phyloP scores from a whole-genome alignment of 2,329 filamentous ascomycete genomes.

The Fusarium phyllophilum region DNA sequence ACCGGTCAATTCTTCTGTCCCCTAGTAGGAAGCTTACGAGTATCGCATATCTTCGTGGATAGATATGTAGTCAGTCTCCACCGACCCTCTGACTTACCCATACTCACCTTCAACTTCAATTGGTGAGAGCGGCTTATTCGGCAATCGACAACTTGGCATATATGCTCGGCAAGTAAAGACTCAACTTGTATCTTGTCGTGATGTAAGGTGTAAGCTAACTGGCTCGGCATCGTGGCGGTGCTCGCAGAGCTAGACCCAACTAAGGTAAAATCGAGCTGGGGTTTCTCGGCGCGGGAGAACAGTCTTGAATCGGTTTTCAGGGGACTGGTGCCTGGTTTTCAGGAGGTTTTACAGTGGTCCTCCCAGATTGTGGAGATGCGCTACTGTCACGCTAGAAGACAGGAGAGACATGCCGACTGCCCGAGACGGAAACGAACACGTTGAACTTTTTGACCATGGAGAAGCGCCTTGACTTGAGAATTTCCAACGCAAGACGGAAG shows the following conservation, averaged over 20 bases:
- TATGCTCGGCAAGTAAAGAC: conserved; percentile 11
- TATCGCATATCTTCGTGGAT: conserved; percentile 14
- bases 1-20: too few species aligned
- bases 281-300: not conserved
- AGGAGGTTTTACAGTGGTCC: conserved; percentile 10
- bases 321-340: conserved; percentile 12
- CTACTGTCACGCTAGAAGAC: conserved; percentile 23
- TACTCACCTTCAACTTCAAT: conserved; percentile 18
- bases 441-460: conserved; percentile 41
- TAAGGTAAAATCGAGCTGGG: conserved; percentile 1
- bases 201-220: conserved; percentile 31
- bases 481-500: conserved; percentile 5
- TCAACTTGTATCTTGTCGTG: conserved; percentile 15
- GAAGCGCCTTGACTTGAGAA: not conserved
- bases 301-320: conserved; percentile 23
- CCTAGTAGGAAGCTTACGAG: conserved; percentile 24
- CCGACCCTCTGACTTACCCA: conserved; percentile 22
- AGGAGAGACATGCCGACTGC: conserved; percentile 33
- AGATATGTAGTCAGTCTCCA: conserved; percentile 14
- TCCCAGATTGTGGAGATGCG: conserved; percentile 33
- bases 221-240: conserved; percentile 39
- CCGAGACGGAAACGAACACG: conserved; percentile 45
- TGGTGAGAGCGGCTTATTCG: conserved; percentile 34
- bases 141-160: conserved; percentile 37
- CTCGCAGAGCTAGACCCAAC: conserved; percentile 19